A percentile compares a stretch with the other conserved stretches of the same genome.
These are phyloP conservation scores for Luffa acutangula DNA, from an alignment of 306 rosid species.

Conservation along the genomic window DNA sequence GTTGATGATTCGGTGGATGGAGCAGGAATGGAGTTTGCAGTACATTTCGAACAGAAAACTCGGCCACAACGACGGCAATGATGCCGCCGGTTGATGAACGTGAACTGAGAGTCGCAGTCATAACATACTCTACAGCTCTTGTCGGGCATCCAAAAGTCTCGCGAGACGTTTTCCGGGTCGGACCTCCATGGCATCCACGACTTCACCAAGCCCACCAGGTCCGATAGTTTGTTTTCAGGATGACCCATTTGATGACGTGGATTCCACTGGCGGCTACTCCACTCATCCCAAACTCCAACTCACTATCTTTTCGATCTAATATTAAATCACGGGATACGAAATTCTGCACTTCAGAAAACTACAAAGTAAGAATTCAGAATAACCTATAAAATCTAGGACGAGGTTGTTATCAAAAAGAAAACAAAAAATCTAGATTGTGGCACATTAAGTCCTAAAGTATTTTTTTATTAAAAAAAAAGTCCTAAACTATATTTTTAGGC, in stretches of 20 bases:
- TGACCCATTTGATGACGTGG: conserved; percentile 43
- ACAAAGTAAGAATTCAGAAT: no score
- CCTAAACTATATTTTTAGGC: no score
- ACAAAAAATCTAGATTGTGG: no score
- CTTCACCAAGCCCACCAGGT: conserved; percentile 43
- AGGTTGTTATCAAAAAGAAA: no score
- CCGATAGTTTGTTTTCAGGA: conserved; percentile 37
- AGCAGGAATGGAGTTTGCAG: conserved; percentile 65
- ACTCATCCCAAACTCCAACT: conserved; percentile 3
- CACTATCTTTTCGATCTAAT: not conserved
- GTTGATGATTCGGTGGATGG: conserved; percentile 29
- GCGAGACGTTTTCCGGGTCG: conserved; percentile 57
- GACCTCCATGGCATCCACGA: conserved; percentile 75
- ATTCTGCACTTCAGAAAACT: not conserved
- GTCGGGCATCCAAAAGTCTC: conserved; percentile 97
- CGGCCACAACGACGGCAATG: conserved; percentile 94
- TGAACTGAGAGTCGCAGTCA: conserved; percentile 84
- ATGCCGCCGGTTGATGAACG: conserved; percentile 69
- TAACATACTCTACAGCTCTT: conserved; percentile 82
- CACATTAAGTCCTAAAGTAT: no score
- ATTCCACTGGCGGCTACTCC: not conserved
- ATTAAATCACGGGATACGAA: not conserved
- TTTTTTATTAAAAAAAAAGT: no score
- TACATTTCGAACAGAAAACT: conserved; percentile 78
- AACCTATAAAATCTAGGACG: no score